A percentile compares a stretch with the other conserved stretches of the same genome.
phyloP scores from a whole-genome alignment of 345 rosid genomes.

The Cardamine chenopodiifolia region DNA sequence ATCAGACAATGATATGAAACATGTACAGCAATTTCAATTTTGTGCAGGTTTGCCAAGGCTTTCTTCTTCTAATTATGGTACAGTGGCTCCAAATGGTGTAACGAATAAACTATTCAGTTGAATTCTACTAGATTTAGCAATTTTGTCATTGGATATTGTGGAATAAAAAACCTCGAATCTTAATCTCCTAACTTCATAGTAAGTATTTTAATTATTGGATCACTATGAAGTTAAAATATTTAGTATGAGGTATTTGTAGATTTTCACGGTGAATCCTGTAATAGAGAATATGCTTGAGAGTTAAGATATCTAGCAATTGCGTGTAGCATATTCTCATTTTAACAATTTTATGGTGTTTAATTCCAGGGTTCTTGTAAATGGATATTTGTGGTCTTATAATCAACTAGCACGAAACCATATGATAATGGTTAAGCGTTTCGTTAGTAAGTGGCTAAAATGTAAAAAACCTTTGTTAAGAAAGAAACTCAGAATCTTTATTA shows the following conservation, averaged over 20 bases:
- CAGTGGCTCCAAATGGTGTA: no score
- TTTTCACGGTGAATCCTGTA: no score
- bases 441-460: neutral
- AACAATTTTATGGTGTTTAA: neutral
- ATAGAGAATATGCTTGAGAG: no score
- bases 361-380: neutral
- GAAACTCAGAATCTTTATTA: no score
- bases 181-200: neutral
- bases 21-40: neutral
- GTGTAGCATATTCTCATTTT: neutral
- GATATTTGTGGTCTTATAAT: neutral
- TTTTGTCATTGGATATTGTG: neutral
- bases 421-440: neutral
- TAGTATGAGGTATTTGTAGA: no score
- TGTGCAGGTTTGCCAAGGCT: neutral
- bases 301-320: neutral
- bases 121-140: neutral
- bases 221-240: neutral
- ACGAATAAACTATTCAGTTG: neutral
- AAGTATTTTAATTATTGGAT: neutral
- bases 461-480: no score
- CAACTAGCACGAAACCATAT: neutral
- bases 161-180: neutral
- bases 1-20: neutral
- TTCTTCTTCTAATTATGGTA: neutral